Evolutionary conservation across 495 filamentous ascomycete genomes (phyloP).

Genomic region (Melanomma pulvis-pyrius): DNA sequence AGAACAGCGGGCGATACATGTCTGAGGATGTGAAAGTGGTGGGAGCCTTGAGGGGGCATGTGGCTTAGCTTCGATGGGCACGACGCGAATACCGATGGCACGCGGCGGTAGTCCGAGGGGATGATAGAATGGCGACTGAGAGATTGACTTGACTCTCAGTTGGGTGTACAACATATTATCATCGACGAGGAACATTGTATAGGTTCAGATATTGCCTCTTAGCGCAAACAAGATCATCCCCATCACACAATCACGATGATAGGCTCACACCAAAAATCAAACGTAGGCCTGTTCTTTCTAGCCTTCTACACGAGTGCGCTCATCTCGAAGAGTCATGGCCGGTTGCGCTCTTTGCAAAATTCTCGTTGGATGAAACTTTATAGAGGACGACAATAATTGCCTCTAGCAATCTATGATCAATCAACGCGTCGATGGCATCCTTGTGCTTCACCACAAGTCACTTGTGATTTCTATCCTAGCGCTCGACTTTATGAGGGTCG

Average conservation of each 20-base stretch:
- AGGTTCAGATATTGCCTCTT: no score
- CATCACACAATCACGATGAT: no score
- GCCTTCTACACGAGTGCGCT: constrained; percentile 47
- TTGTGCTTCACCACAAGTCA: constrained; percentile 54
- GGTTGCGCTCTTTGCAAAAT: constrained; percentile 41
- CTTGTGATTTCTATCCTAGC: constrained; percentile 50
- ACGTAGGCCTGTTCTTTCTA: constrained; percentile 51
- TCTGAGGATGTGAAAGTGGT: neutral
- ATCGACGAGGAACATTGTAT: no score
- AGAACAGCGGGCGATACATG: neutral
- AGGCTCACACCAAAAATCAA: no score
- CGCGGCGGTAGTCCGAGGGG: neutral
- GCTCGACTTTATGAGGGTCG: constrained; percentile 50
- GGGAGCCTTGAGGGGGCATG: neutral
- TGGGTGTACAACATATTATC: no score
- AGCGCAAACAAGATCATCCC: no score
- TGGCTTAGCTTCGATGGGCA: neutral
- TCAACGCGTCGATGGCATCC: constrained; percentile 50
- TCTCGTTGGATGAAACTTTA: no score
- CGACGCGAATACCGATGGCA: neutral
- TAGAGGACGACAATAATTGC: neutral
- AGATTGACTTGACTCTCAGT: constrained; percentile 18
- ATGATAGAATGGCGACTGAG: neutral
- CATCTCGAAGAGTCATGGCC: constrained; percentile 53
- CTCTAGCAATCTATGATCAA: constrained; percentile 38